Evolutionary conservation across 352 stramenopile genomes (phyloP).

Genomic region (Phytopythium sindhum): DNA sequence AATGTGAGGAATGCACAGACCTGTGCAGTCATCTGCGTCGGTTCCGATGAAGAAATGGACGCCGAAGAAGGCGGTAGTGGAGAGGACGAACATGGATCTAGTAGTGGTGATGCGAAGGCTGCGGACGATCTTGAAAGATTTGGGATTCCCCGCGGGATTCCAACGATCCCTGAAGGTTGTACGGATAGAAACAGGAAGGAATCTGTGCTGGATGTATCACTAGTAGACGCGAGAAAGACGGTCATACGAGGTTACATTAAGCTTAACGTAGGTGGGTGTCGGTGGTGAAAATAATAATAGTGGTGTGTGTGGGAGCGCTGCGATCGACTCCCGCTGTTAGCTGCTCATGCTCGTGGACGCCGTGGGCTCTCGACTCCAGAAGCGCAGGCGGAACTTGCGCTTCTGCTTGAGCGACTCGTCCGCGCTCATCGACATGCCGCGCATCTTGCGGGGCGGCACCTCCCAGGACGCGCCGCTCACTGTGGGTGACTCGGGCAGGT

Average conservation of each 20-base stretch:
- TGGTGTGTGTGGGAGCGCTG: not conserved
- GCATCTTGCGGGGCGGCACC: constrained; percentile 43
- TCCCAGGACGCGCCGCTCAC: constrained; percentile 22
- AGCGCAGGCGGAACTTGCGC: constrained; percentile 67
- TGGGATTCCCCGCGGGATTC: too few relatives aligned
- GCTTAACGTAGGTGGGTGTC: not conserved
- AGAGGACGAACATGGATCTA: too few relatives aligned
- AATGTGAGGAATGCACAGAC: too few relatives aligned
- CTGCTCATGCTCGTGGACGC: constrained; percentile 10
- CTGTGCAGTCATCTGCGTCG: too few relatives aligned
- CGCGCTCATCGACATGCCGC: constrained; percentile 53
- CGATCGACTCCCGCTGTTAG: constrained; percentile 3
- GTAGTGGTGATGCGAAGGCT: too few relatives aligned
- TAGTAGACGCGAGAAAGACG: not conserved
- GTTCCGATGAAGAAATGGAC: too few relatives aligned
- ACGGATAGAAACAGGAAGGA: too few relatives aligned
- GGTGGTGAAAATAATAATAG: constrained; percentile 7
- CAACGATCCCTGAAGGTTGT: too few relatives aligned
- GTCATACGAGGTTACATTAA: constrained; percentile 1
- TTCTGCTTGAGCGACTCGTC: constrained; percentile 46
- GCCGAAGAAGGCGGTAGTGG: too few relatives aligned
- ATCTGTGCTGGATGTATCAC: not conserved
- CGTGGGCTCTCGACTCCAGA: constrained; percentile 34
- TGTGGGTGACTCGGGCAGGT: constrained; percentile 17
- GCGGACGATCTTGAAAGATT: too few relatives aligned